phyloP scores from a whole-genome alignment of 805 yeast species.

The Clavispora fructus region DNA sequence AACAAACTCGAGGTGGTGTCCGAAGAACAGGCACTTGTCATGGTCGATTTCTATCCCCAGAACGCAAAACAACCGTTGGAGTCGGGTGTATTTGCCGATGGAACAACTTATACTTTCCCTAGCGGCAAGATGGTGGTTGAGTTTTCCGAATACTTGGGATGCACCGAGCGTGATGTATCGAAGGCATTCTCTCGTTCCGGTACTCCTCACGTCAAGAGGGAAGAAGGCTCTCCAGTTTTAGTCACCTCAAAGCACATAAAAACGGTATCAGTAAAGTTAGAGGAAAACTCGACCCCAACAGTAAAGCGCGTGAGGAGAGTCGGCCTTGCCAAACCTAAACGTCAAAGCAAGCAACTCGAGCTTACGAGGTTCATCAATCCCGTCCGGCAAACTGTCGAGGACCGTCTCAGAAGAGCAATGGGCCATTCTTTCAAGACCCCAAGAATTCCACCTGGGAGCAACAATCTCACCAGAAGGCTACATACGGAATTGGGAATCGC shows the following conservation, averaged over 20 bases:
- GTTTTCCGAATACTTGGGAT: constrained; percentile 24
- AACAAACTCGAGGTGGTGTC: constrained; percentile 41
- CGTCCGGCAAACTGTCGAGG: background rate
- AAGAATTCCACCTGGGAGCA: constrained; percentile 9
- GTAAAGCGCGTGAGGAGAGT: background rate
- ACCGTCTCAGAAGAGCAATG: constrained; percentile 1
- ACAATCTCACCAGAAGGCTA: constrained; percentile 5
- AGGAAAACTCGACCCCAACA: background rate
- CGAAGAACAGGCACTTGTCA: constrained; percentile 29
- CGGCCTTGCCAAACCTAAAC: background rate
- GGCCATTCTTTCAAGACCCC: background rate
- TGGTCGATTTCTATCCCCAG: constrained; percentile 29
- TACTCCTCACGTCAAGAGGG: background rate
- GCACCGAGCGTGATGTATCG: constrained; percentile 35
- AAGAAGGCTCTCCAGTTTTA: background rate
- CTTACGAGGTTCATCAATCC: background rate
- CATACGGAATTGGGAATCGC: constrained; percentile 1
- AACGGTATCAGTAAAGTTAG: background rate
- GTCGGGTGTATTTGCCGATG: constrained; percentile 15
- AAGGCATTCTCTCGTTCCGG: constrained; percentile 9
- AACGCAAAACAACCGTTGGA: constrained; percentile 15
- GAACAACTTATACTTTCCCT: constrained; percentile 21
- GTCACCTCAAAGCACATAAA: background rate
- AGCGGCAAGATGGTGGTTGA: constrained; percentile 25
- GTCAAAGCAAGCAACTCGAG: background rate